Percentiles rank a stretch among this genome's conserved stretches.
These are phyloP conservation scores for Trichosanthes truncata DNA, from an alignment of 306 rosid species.

Conservation along the genomic window DNA sequence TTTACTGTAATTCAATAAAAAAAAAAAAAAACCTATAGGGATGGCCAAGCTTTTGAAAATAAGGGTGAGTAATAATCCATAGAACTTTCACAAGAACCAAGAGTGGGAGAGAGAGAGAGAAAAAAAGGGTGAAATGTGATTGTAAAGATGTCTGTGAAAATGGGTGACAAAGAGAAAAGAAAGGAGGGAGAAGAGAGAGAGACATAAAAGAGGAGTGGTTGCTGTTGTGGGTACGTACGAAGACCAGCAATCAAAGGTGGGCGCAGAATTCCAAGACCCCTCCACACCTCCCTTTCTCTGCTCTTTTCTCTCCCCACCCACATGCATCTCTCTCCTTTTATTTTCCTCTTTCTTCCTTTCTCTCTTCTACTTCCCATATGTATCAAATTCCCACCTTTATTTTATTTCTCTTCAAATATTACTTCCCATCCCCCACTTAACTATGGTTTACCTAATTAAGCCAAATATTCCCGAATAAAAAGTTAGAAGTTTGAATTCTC, in stretches of 20 bases:
- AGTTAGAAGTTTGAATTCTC: no score
- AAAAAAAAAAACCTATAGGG: no score
- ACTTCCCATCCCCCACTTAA: no score
- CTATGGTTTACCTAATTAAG: no score
- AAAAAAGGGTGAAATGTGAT: not conserved
- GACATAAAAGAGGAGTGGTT: constrained; percentile 8
- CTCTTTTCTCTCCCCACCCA: not conserved
- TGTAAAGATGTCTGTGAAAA: constrained; percentile 3
- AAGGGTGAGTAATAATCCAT: not conserved
- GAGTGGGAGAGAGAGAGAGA: not conserved
- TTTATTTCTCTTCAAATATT: not conserved
- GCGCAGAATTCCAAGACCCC: constrained; percentile 2
- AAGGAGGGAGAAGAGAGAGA: not conserved
- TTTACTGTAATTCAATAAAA: not conserved
- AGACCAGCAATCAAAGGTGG: constrained; percentile 9
- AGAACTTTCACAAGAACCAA: constrained; percentile 6
- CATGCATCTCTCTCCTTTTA: not conserved
- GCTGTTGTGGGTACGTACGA: constrained; percentile 11
- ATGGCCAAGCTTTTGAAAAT: not conserved
- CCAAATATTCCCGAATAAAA: no score
- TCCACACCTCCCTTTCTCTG: not conserved
- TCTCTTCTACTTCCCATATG: not conserved
- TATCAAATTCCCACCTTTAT: not conserved
- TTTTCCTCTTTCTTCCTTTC: not conserved
- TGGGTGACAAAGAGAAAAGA: constrained; percentile 12